Evolutionary conservation across 768 basidiomycete species (phyloP).

Genomic region (Xerocomellus amylosporus): DNA sequence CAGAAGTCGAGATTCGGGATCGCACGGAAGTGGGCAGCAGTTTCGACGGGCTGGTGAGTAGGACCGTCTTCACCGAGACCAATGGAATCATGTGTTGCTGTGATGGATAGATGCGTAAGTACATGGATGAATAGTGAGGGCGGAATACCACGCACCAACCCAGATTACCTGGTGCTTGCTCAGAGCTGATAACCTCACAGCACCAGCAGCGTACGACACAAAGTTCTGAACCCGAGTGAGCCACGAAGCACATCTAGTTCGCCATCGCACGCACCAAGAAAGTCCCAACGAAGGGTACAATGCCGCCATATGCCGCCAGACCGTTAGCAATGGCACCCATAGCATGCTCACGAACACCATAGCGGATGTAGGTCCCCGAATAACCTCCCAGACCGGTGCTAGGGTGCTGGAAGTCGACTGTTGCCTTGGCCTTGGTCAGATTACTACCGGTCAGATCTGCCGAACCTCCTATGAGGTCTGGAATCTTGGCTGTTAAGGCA

Average conservation of each 20-base stretch:
- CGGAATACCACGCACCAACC: constrained; percentile 60
- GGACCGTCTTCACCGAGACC: constrained; percentile 93
- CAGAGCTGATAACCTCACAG: constrained; percentile 86
- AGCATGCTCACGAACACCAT: constrained; percentile 95
- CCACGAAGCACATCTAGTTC: background rate
- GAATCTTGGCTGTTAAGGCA: constrained; percentile 67
- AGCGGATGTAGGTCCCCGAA: constrained; percentile 88
- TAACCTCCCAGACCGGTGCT: constrained; percentile 82
- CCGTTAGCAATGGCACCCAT: constrained; percentile 98
- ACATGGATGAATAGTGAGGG: background rate
- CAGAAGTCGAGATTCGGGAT: constrained; percentile 90
- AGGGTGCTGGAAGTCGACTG: constrained; percentile 90
- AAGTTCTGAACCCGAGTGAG: constrained; percentile 61
- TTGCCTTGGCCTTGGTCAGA: constrained; percentile 80
- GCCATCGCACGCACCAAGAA: constrained; percentile 64
- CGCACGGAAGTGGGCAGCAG: constrained; percentile 80
- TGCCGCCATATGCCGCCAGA: constrained; percentile 82
- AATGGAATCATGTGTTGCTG: constrained; percentile 93
- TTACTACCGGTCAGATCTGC: constrained; percentile 93
- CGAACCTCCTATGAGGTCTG: constrained; percentile 86
- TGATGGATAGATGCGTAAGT: background rate
- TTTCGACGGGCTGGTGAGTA: constrained; percentile 94
- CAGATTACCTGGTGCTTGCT: constrained; percentile 90
- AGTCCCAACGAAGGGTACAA: constrained; percentile 88
- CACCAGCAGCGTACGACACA: constrained; percentile 90